A percentile compares a stretch with the other conserved stretches of the same genome.
Conservation (phyloP, 75 land plant genomes). For the Azolla pinnata region DNA sequence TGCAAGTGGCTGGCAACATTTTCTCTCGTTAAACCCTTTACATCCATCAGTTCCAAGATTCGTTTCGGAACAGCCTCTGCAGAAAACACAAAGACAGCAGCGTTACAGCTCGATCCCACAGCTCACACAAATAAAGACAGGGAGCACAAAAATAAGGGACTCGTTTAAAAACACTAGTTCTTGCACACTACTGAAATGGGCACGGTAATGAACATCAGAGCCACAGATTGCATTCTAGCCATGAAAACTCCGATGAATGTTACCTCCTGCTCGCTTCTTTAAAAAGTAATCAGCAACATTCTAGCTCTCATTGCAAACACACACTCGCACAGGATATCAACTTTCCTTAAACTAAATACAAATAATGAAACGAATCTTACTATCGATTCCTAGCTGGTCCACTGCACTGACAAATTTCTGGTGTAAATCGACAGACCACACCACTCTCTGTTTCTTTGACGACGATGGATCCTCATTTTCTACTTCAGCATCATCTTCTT, state of each 20-base stretch:
- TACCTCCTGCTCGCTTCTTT: too few relatives aligned
- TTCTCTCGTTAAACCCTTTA: conserved; percentile 70
- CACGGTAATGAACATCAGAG: too few relatives aligned
- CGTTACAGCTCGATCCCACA: too few relatives aligned
- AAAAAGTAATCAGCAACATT: too few relatives aligned
- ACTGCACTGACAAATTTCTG: conserved; percentile 84
- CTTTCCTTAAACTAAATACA: neutral
- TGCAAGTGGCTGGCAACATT: conserved; percentile 97
- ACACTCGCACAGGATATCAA: neutral
- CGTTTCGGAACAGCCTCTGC: conserved; percentile 93
- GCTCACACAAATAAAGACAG: too few relatives aligned
- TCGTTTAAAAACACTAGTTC: too few relatives aligned
- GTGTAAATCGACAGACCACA: conserved; percentile 88
- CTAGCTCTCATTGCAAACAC: too few relatives aligned
- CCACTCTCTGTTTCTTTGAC: conserved; percentile 45
- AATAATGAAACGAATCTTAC: conserved; percentile 34
- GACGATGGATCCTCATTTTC: conserved; percentile 29
- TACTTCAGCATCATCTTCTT: conserved; percentile 46
- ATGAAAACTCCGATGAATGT: too few relatives aligned
- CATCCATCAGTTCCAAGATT: conserved; percentile 83
- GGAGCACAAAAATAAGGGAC: too few relatives aligned
- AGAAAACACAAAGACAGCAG: conserved; percentile 9
- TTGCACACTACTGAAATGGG: too few relatives aligned
- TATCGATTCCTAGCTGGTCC: conserved; percentile 77
- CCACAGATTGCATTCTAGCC: too few relatives aligned